Conservation (phyloP, 2,329 filamentous ascomycete genomes). For the Calonectria leucothoes region DNA sequence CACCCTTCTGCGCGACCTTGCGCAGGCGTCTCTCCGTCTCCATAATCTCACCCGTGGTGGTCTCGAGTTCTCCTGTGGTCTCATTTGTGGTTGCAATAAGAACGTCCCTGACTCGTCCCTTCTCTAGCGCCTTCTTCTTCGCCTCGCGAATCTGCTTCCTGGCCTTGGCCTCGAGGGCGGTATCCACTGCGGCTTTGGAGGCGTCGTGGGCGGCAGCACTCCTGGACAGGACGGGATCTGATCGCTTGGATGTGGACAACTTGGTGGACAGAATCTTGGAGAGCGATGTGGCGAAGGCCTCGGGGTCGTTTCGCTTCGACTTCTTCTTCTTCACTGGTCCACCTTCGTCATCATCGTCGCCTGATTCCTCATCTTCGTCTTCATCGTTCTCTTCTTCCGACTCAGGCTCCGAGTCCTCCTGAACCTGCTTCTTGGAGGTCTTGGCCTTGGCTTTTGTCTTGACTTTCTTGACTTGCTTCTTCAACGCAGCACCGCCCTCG, state of each 20-base stretch:
- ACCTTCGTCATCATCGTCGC: conserved; percentile 56
- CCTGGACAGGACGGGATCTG: conserved; percentile 91
- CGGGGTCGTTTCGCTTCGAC: conserved; percentile 91
- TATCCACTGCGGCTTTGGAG: conserved; percentile 78
- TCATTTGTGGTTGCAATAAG: conserved; percentile 72
- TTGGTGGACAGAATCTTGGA: conserved; percentile 94
- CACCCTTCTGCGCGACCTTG: conserved; percentile 92
- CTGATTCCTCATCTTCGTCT: conserved; percentile 42
- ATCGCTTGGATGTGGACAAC: conserved; percentile 81
- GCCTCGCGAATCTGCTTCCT: conserved; percentile 82
- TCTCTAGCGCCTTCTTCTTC: conserved; percentile 82
- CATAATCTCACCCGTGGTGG: conserved; percentile 65
- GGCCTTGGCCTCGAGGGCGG: conserved; percentile 84
- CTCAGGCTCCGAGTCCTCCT: conserved; percentile 34
- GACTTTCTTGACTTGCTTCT: conserved; percentile 45
- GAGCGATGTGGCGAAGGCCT: conserved; percentile 91
- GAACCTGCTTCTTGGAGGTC: conserved; percentile 35
- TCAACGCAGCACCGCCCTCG: conserved; percentile 42
- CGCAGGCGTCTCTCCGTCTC: conserved; percentile 84
- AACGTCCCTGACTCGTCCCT: conserved; percentile 89
- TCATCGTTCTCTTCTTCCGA: conserved; percentile 37
- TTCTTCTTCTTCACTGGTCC: conserved; percentile 57
- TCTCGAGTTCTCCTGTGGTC: conserved; percentile 53
- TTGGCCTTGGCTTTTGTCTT: conserved; percentile 34
- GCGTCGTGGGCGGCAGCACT: conserved; percentile 80